Conservation (phyloP, 345 rosid species). For the Crucihimalaya himalaica region DNA sequence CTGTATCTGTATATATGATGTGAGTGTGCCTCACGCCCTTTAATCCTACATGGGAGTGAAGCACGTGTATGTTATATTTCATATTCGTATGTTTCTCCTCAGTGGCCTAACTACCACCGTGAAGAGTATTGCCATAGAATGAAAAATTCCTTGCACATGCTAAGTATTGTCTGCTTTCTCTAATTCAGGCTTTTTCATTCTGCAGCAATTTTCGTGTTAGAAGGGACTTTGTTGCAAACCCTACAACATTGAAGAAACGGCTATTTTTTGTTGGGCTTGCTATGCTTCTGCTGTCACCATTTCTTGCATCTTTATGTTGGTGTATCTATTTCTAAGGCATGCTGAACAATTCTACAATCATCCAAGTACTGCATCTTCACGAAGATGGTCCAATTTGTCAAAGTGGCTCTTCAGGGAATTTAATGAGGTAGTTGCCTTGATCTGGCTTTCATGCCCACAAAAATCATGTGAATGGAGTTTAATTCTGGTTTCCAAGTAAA, state of each 20-base stretch:
- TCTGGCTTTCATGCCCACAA: not conserved
- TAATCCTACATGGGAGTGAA: not conserved
- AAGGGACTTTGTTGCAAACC: slow-evolving; percentile 87
- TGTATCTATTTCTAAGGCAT: slow-evolving; percentile 91
- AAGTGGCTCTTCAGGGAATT: slow-evolving; percentile 96
- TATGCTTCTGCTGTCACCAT: slow-evolving; percentile 90
- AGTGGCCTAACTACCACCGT: not conserved
- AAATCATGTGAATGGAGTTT: not conserved
- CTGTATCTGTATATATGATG: not conserved
- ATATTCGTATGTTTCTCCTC: slow-evolving; percentile 2
- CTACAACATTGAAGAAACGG: slow-evolving; percentile 73
- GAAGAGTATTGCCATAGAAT: slow-evolving; percentile 4
- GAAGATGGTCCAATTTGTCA: slow-evolving; percentile 98
- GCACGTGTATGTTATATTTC: slow-evolving; percentile 3
- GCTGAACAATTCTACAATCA: slow-evolving; percentile 98
- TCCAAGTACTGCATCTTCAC: slow-evolving; percentile 96
- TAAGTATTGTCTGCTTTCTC: slow-evolving; percentile 36
- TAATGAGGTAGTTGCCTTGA: slow-evolving; percentile 71
- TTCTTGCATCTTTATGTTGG: slow-evolving; percentile 95
- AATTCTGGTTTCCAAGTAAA: not conserved
- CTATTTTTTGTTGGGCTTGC: slow-evolving; percentile 86
- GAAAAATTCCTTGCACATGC: slow-evolving; percentile 5
- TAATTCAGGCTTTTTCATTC: slow-evolving; percentile 38
- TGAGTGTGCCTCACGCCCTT: not conserved
- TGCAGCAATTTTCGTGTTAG: slow-evolving; percentile 88